Conservation (phyloP, 768 basidiomycete species). For the Lanmaoa pseudosensibilis region DNA sequence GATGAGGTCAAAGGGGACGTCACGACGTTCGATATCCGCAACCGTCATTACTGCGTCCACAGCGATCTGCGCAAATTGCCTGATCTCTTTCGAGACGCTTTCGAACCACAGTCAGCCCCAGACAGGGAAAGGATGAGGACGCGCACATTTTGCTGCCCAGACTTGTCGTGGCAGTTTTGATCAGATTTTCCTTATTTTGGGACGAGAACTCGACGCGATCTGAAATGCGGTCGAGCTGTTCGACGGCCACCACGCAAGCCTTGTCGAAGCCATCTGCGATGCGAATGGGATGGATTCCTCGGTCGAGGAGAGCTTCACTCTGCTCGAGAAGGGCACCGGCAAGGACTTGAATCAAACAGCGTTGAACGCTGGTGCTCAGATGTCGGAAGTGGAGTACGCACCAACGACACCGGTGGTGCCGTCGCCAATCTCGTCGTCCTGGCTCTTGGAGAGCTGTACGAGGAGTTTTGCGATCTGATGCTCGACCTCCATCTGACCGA, state of each 20-base stretch:
- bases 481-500: conserved; percentile 98
- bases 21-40: conserved; percentile 90
- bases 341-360: conserved; percentile 58
- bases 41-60: conserved; percentile 95
- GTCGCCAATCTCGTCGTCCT: conserved; percentile 99
- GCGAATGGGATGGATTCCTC: conserved; percentile 98
- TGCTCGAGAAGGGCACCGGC: conserved; percentile 97
- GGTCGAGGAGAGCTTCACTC: conserved; percentile 93
- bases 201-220: conserved; percentile 86
- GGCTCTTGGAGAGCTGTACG: conserved; percentile 94
- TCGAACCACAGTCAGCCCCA: conserved; percentile 3
- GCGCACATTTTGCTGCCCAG: conserved; percentile 94
- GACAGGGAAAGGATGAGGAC: not conserved
- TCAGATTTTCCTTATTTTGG: conserved; percentile 79
- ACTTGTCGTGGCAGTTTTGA: conserved; percentile 95
- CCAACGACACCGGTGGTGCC: conserved; percentile 99
- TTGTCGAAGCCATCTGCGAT: conserved; percentile 99
- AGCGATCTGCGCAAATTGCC: conserved; percentile 95
- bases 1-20: conserved; percentile 97
- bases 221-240: conserved; percentile 86
- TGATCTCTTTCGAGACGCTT: conserved; percentile 95
- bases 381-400: conserved; percentile 44
- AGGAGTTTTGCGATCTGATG: conserved; percentile 98
- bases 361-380: conserved; percentile 3
- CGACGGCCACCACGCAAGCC: conserved; percentile 87